phyloP scores from a whole-genome alignment of 2,329 filamentous ascomycete genomes.

The Fusarium palustre region DNA sequence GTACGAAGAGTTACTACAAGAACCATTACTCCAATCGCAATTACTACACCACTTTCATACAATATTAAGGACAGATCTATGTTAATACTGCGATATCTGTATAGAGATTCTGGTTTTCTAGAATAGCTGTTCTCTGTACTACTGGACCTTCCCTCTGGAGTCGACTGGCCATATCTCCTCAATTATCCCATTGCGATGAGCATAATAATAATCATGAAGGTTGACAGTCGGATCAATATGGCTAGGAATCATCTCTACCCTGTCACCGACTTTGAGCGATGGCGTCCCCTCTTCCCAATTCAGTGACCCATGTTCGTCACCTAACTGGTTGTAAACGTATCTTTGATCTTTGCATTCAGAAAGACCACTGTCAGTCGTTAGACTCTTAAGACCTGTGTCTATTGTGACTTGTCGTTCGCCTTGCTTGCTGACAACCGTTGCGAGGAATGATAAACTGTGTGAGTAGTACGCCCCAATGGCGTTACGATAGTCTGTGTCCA shows the following conservation, averaged over 20 bases:
- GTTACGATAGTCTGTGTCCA: conserved; percentile 68
- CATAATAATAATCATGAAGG: conserved; percentile 39
- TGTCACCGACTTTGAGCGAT: conserved; percentile 15
- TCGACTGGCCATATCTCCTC: conserved; percentile 39
- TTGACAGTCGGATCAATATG: conserved; percentile 41
- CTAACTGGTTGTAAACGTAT: conserved; percentile 14
- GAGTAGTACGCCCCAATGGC: conserved; percentile 62
- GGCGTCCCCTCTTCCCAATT: conserved; percentile 26
- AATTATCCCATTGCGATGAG: conserved; percentile 10
- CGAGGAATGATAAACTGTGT: conserved; percentile 52
- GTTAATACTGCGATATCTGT: too few relatives aligned
- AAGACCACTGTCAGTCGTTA: conserved; percentile 35
- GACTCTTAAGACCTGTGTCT: conserved; percentile 29
- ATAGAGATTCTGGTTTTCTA: not conserved
- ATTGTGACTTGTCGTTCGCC: conserved; percentile 35
- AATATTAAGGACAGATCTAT: accelerated
- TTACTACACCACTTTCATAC: too few relatives aligned
- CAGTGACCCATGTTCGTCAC: conserved; percentile 36
- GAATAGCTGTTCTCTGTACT: not conserved
- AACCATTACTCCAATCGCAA: too few relatives aligned
- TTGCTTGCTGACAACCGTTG: conserved; percentile 32
- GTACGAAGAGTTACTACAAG: too few relatives aligned
- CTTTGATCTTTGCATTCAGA: conserved; percentile 35
- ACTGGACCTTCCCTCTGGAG: conserved; percentile 37
- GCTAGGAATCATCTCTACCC: conserved; percentile 38